Evolutionary conservation across 495 filamentous ascomycete species (phyloP).

Genomic region (Talaromyces wortmannii): DNA sequence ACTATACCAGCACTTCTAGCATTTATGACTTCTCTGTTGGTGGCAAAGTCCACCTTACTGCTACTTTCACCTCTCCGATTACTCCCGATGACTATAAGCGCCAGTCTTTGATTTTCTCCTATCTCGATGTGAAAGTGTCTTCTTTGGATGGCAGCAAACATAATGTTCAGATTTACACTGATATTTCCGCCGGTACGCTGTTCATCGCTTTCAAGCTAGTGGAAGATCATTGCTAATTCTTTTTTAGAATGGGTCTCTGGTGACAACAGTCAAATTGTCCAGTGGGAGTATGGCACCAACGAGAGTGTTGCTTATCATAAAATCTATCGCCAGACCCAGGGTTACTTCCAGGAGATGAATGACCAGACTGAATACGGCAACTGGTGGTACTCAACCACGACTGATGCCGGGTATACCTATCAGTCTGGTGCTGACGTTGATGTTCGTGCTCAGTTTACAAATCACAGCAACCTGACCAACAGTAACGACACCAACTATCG

Average conservation of each 20-base stretch:
- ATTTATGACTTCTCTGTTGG: too few species aligned
- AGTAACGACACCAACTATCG: slow-evolving; percentile 43
- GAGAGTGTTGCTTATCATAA: slow-evolving; percentile 42
- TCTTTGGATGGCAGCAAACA: too few species aligned
- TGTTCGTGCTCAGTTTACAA: slow-evolving; percentile 41
- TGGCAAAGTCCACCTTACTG: too few species aligned
- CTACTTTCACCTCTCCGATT: too few species aligned
- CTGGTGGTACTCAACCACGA: slow-evolving; percentile 50
- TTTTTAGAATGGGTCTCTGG: slow-evolving; percentile 50
- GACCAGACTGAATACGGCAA: slow-evolving; percentile 55
- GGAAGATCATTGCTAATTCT: too few species aligned
- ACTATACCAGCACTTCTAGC: too few species aligned
- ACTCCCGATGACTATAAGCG: too few species aligned
- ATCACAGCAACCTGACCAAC: slow-evolving; percentile 35
- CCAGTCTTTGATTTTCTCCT: too few species aligned
- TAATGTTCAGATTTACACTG: too few species aligned
- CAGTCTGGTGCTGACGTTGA: slow-evolving; percentile 39
- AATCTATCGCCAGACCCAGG: slow-evolving; percentile 43
- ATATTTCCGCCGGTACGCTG: too few species aligned
- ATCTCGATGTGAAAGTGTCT: too few species aligned
- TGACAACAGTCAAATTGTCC: slow-evolving; percentile 34
- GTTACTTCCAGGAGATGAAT: slow-evolving; percentile 43
- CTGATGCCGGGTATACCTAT: slow-evolving; percentile 24
- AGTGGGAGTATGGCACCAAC: slow-evolving; percentile 48
- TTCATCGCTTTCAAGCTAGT: too few species aligned